Base-by-base conservation (phyloP, 139 green algal genomes). In the Chlamydomonas eustigma region DNA sequence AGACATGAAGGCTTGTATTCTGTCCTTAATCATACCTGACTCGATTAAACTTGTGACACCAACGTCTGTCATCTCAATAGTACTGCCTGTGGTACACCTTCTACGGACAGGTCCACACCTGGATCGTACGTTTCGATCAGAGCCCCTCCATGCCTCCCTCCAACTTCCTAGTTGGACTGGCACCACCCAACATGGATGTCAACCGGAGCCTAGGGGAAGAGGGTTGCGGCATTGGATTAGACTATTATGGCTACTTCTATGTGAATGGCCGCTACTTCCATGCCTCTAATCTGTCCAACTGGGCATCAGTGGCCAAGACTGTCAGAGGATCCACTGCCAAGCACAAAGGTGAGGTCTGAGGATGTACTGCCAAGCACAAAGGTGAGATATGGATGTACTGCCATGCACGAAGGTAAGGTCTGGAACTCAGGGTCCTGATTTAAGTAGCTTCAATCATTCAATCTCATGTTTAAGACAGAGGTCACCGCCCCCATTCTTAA, bases 171-270 rank as follows among this genome's bases (percentile, higher is more conserved):
- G 86, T 90, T 4, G 86, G 86, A 4, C 81, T 90, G 38, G 86
- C 86, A 2, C 86, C 86, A 2, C 78, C 86, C 2, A 65, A 36
- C 34, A 90, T 90, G 83, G 81, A 90, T 72, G 80, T 88, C 32
- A 64, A n/a, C 75, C 70, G 78, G 35, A 83, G 74, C 38, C 79
- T 90, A 36, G 85, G 85, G 32, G 79, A 90, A 74, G 82, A 88
- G 50, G 71, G 77, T 58, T 90, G 86, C 65, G 86, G 86, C 79
- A 88, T 90, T 44, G 86, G 83, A 8, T 77, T 90, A 1, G 86
- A 90, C 76, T 87, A 85, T 70, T 88, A 81, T 39, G 86, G 86
- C 64, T 90, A 90, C 77, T 87, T 90, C 77, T 90, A 90, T 77
- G 78, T 90, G 71, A 85, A 86, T 32, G 86, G 86, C 74, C 78